Evolutionary conservation across 345 rosid genomes (phyloP), one percentile per base, ranked within the genome.

Genomic region (Physaria fendleri): DNA sequence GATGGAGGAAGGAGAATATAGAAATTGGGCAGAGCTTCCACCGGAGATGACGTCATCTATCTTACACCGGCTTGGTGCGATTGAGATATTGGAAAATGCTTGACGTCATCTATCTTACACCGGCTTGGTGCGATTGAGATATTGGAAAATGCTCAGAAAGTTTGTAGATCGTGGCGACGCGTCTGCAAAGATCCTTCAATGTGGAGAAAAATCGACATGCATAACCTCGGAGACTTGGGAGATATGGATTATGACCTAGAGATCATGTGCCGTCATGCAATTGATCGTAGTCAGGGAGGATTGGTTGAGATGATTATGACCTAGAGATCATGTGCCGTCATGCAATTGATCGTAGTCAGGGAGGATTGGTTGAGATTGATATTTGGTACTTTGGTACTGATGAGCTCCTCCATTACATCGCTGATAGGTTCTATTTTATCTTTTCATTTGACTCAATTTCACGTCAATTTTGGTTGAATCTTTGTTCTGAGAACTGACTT

Each of bases 1-100:
- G 34, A 46, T 39, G 51, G 13, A 33, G 70, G 35, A 59, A 2
- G 14, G 21, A 8, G 5, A 25, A 3, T 7, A 7, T 1, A 50
- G 32, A 51, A 59, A 76, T 66, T 88, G 93, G 89, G 56, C 60
- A 65, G 82, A 76, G 21, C 87, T 84, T 18, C 88, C 83, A 1
- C 35, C 58, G 13, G 84, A 82, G 16, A 4, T 88, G 32, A 35
- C 68, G 44, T 64, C 75, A 2, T 51, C 76, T 35, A 85, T 88
- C 2, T 5, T 83, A 14, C 30, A 5, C 13, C 72, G 51, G 42
- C 40, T 78, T 5, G 81, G 81, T 0, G 64, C 69, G 13, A 13
- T 74, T 0, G 81, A 77, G 23, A 69, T 83, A 16, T 47, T 85
- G 9, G 44, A 30, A 44, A 78, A 34, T 15, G 88, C 69, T 6